These are phyloP conservation scores for Tolypocladium tropicale DNA, from an alignment of 2,329 filamentous ascomycete genomes.

Conservation along the genomic window DNA sequence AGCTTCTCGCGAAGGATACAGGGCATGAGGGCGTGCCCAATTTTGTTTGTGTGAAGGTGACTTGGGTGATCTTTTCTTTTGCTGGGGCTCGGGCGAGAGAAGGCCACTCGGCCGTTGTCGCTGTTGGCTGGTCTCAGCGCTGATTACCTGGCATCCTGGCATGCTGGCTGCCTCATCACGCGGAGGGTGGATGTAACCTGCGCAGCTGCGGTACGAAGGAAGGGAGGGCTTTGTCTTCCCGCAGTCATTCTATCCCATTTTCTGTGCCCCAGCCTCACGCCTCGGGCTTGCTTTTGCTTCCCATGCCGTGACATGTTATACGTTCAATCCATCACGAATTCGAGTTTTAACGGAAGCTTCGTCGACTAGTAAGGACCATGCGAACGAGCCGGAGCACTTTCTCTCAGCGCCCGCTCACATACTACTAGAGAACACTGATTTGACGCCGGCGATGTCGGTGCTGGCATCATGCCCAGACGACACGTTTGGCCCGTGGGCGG, in stretches of 20 bases:
- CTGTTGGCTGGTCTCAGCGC: too few relatives aligned
- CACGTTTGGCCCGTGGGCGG: slow-evolving; percentile 5
- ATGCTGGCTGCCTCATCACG: neutral
- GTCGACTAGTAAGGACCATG: neutral
- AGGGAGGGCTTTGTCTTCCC: neutral
- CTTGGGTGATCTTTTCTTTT: too few relatives aligned
- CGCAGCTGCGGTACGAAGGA: neutral
- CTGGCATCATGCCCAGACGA: neutral
- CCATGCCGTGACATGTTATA: neutral
- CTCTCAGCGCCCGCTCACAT: neutral
- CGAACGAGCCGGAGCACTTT: neutral
- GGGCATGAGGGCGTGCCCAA: too few relatives aligned
- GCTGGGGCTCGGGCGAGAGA: too few relatives aligned
- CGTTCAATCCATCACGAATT: neutral
- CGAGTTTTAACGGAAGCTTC: too few relatives aligned
- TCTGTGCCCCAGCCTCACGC: neutral
- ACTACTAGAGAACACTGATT: neutral
- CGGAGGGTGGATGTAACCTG: too few relatives aligned
- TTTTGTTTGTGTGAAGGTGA: too few relatives aligned
- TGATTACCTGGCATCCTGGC: neutral
- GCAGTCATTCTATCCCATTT: neutral
- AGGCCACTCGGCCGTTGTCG: too few relatives aligned
- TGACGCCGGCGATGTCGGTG: neutral
- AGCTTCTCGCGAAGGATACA: too few relatives aligned
- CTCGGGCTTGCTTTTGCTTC: neutral